Percentiles rank a stretch among this genome's conserved stretches.
These are phyloP conservation scores for Ajuga reptans DNA, from an alignment of 305 asterid species.

Conservation along the genomic window DNA sequence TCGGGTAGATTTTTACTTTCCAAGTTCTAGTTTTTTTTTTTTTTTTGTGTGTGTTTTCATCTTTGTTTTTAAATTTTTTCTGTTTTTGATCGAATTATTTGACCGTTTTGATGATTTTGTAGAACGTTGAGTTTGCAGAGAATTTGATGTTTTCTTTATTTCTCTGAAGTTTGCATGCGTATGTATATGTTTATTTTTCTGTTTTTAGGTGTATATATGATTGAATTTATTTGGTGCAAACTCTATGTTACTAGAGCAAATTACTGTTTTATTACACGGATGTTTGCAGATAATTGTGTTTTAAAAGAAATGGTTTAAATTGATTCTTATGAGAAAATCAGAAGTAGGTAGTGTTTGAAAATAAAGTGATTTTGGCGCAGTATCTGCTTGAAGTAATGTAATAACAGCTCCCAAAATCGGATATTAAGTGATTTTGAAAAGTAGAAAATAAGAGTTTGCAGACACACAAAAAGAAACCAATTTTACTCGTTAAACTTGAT, in stretches of 20 bases:
- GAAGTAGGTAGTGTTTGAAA: no score
- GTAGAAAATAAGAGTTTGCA: no score
- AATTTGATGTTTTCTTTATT: not conserved
- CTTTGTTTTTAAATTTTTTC: not conserved
- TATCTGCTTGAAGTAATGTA: no score
- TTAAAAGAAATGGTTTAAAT: no score
- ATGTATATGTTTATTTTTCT: not conserved
- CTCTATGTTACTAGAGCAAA: not conserved
- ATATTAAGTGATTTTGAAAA: no score
- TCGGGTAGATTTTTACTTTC: conserved; percentile 40
- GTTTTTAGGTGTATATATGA: not conserved
- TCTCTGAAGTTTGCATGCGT: not conserved
- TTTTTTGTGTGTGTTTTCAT: not conserved
- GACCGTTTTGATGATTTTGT: not conserved
- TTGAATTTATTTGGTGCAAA: not conserved
- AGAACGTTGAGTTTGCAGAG: not conserved
- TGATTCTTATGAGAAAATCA: no score
- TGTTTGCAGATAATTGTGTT: no score
- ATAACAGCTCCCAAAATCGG: no score
- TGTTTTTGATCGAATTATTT: not conserved
- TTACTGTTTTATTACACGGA: not conserved
- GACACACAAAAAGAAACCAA: no score
- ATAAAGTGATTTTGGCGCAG: no score
- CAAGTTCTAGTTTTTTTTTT: not conserved
- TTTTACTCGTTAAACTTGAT: no score